Conservation (phyloP, 2,329 filamentous ascomycete species). For the Cyphellophora europaea region DNA sequence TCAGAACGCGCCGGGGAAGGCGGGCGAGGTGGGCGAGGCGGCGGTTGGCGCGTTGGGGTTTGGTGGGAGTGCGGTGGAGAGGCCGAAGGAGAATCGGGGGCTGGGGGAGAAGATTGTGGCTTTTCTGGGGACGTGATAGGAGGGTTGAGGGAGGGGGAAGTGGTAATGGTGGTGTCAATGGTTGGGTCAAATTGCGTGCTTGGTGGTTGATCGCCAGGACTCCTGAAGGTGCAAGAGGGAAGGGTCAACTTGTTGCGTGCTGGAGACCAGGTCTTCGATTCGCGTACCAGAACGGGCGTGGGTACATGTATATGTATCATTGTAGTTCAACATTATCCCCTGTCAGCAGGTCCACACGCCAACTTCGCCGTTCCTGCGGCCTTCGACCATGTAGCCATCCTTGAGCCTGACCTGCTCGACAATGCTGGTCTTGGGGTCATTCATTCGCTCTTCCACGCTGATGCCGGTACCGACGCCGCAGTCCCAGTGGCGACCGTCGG, state of each 20-base stretch:
- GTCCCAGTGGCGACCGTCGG: constrained; percentile 91
- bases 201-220: no score
- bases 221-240: no score
- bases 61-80: constrained; percentile 5
- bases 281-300: no score
- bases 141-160: no score
- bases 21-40: constrained; percentile 4
- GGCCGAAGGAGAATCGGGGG: constrained; percentile 9
- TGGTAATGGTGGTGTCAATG: no score
- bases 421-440: constrained; percentile 51
- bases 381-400: constrained; percentile 90
- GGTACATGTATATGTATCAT: constrained; percentile 1
- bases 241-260: no score
- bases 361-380: constrained; percentile 74
- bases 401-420: constrained; percentile 84
- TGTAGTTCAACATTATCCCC: background rate
- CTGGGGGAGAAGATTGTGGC: constrained; percentile 9
- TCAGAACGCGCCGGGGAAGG: constrained; percentile 8
- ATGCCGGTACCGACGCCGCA: constrained; percentile 69
- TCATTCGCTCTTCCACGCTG: constrained; percentile 44
- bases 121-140: constrained; percentile 8
- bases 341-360: constrained; percentile 76
- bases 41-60: constrained; percentile 6
- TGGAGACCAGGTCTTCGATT: no score
- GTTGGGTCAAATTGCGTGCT: no score